Conservation (phyloP, 495 filamentous ascomycete genomes). For the Tuber microsphaerosporum region DNA sequence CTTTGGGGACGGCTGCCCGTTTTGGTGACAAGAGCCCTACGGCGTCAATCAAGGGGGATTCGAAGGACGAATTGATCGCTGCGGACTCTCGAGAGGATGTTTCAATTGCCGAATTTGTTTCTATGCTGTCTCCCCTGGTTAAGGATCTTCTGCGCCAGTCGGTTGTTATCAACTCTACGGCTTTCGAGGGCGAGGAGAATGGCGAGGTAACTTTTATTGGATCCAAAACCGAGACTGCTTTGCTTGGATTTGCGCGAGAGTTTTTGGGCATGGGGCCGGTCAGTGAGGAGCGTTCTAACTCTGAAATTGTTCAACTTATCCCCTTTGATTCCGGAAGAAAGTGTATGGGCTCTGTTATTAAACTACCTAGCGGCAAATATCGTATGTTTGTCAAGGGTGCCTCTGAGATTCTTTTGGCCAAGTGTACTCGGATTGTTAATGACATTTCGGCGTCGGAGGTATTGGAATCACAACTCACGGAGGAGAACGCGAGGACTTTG, state of each 20-base stretch:
- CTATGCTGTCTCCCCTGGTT: constrained; percentile 50
- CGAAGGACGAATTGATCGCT: constrained; percentile 10
- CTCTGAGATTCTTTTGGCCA: constrained; percentile 68
- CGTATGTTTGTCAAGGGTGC: constrained; percentile 79
- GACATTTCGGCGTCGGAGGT: constrained; percentile 50
- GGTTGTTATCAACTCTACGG: constrained; percentile 66
- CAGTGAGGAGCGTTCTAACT: constrained; percentile 54
- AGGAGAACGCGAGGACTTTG: constrained; percentile 49
- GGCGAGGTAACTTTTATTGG: constrained; percentile 58
- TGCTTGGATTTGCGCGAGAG: constrained; percentile 58
- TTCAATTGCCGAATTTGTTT: constrained; percentile 54
- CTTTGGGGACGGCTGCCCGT: constrained; percentile 54
- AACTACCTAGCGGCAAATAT: constrained; percentile 57
- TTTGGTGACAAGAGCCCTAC: constrained; percentile 51
- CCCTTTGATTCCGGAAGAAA: constrained; percentile 83
- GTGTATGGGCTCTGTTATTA: constrained; percentile 78
- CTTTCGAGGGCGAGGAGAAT: constrained; percentile 62
- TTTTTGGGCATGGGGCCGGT: constrained; percentile 57
- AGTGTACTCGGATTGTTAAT: constrained; percentile 53
- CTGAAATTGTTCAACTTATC: constrained; percentile 60
- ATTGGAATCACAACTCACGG: constrained; percentile 45
- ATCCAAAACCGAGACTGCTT: constrained; percentile 69
- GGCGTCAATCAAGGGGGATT: constrained; percentile 24
- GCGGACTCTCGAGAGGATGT: constrained; percentile 39
- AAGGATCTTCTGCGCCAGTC: constrained; percentile 57